Evolutionary conservation across 192 early-diverging fungal genomes (phyloP), one percentile per base, ranked within the genome.

Genomic region (Mortierella claussenii): DNA sequence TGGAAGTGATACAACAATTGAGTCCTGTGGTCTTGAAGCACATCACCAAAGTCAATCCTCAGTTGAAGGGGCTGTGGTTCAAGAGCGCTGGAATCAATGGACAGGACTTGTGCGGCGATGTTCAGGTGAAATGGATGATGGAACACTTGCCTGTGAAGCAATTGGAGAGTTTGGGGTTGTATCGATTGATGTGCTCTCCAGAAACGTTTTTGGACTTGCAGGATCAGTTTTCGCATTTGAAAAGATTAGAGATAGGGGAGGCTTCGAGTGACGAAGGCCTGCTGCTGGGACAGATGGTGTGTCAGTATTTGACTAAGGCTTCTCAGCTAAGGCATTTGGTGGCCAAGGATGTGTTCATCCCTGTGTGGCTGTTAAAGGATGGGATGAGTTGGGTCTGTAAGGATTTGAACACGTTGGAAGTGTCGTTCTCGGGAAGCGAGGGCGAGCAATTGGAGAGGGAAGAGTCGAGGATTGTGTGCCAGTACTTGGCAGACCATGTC

Each of bases 21-120:
- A n/a, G 5, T 34, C 23, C 23, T 11, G 12, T 3, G 0, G 26
- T 42, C 18, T 56, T 66, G 18, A 49, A 37, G 23, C 17, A 20
- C 43, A 15, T 67, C 20, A 33, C 55, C 53, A 68, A 28, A 20
- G 3, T 43, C 55, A 59, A 59, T 24, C 65, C 55, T 4, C 10
- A 30, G 26, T 48, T 68, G 23, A 20, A 30, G 3, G 26, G 34
- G 15, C 27, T 68, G 3, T 23, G 20, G 15, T 51, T 52, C 44
- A 42, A 55, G 8, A 20, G 31, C 40, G 12, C 18, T 31, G 44
- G 23, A 9, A 10, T 24, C 33, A 21, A n/a, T 21, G 30, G 32
- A 9, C 12, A 4, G 6, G 34, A 23, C 21, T 21, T 34, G 3
- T 33, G 17, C 0, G 47, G 23, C 24, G 40, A 23, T 21, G 17